phyloP scores from a whole-genome alignment of 2,329 filamentous ascomycete genomes.

The Monilinia fructigena region DNA sequence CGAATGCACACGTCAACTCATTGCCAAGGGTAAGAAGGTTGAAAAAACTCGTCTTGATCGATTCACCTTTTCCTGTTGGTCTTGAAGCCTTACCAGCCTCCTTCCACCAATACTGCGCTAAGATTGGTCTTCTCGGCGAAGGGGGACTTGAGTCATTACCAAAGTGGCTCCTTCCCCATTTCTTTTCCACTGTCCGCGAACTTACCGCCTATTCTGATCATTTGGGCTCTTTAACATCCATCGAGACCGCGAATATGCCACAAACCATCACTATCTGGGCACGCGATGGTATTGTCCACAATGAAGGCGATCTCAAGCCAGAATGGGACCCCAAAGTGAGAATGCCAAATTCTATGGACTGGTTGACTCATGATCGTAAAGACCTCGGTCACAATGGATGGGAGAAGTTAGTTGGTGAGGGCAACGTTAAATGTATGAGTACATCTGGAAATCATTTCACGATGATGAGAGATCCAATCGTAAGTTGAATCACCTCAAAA shows the following conservation, averaged over 20 bases:
- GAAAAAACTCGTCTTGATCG: constrained; percentile 60
- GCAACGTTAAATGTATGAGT: constrained; percentile 27
- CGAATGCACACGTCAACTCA: constrained; percentile 61
- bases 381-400: constrained; percentile 69
- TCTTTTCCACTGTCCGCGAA: constrained; percentile 49
- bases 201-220: constrained; percentile 65
- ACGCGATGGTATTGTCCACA: constrained; percentile 64
- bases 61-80: constrained; percentile 63
- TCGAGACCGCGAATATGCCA: constrained; percentile 51
- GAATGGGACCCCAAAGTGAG: constrained; percentile 56
- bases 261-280: constrained; percentile 67
- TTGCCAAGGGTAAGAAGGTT: constrained; percentile 55
- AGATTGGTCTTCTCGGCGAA: constrained; percentile 67
- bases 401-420: constrained; percentile 42
- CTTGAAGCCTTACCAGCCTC: constrained; percentile 62
- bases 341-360: constrained; percentile 51
- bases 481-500: constrained; percentile 23
- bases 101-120: constrained; percentile 61
- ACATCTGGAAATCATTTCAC: constrained; percentile 33
- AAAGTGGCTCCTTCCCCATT: constrained; percentile 72
- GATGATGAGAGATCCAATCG: constrained; percentile 32
- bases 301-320: constrained; percentile 61
- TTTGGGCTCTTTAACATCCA: constrained; percentile 63
- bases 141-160: constrained; percentile 46
- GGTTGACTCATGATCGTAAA: constrained; percentile 68